phyloP scores from a whole-genome alignment of 305 asterid species.

The Ilex paraguariensis region DNA sequence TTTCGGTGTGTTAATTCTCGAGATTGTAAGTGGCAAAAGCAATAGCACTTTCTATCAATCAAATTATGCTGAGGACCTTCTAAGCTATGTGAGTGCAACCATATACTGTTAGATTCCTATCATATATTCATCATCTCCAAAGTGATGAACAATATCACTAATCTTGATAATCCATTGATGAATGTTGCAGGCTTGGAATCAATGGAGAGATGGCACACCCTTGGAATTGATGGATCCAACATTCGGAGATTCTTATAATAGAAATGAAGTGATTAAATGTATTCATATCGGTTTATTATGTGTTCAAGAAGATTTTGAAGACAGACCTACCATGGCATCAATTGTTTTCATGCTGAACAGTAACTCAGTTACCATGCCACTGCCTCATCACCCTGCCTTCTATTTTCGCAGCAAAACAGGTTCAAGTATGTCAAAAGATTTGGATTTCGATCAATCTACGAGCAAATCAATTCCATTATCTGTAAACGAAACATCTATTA shows the following conservation, averaged over 20 bases:
- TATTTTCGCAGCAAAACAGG: neutral
- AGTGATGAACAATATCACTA: neutral
- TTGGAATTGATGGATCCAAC: constrained; percentile 16
- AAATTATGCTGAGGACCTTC: constrained; percentile 4
- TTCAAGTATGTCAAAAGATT: neutral
- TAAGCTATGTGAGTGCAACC: constrained; percentile 16
- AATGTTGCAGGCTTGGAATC: constrained; percentile 15
- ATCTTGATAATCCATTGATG: neutral
- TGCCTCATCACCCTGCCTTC: constrained; percentile 21
- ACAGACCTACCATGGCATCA: constrained; percentile 19
- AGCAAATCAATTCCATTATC: constrained; percentile 10
- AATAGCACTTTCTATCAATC: constrained; percentile 11
- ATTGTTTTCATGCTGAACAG: constrained; percentile 20
- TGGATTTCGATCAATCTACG: constrained; percentile 2
- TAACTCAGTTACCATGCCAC: neutral
- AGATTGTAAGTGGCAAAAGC: constrained; percentile 15
- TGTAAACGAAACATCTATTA: constrained; percentile 12
- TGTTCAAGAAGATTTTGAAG: too few relatives aligned
- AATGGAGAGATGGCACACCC: constrained; percentile 18
- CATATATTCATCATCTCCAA: neutral
- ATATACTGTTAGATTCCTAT: neutral
- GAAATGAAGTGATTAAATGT: constrained; percentile 16
- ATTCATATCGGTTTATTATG: constrained; percentile 20
- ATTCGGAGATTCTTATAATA: neutral
- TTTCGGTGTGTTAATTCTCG: constrained; percentile 16